Conservation (phyloP, 169 alveolate genomes). For the Cryptosporidium andersoni region DNA sequence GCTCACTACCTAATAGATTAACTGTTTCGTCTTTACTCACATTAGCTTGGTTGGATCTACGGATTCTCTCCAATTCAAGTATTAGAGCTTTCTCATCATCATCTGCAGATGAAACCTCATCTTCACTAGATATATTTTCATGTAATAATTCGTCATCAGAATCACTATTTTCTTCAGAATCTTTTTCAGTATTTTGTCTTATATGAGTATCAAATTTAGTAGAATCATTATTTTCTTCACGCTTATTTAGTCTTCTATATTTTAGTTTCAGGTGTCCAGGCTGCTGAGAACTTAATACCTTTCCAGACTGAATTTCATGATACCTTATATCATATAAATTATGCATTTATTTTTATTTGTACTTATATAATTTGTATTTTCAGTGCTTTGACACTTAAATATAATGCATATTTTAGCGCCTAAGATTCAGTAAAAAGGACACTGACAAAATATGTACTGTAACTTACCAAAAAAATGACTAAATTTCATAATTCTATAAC, state of each 20-base stretch:
- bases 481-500: no score
- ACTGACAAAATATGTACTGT: no score
- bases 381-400: no score
- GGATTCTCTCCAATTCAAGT: constrained; percentile 33
- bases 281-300: constrained; percentile 46
- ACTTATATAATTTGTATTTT: no score
- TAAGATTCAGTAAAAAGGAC: no score
- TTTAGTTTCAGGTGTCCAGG: constrained; percentile 45
- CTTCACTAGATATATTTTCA: not conserved
- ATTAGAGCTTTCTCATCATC: constrained; percentile 57
- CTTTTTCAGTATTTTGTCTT: not conserved
- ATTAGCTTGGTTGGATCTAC: constrained; percentile 5
- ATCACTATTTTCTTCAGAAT: not conserved
- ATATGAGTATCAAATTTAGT: not conserved
- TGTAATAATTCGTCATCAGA: constrained; percentile 3
- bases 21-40: not conserved
- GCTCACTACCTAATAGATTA: constrained; percentile 16
- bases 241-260: constrained; percentile 10
- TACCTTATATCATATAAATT: not conserved
- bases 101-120: constrained; percentile 1
- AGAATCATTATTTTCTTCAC: not conserved
- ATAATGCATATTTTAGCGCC: no score
- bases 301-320: constrained; percentile 16
- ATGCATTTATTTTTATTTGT: no score
- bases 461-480: no score